A percentile compares a stretch with the other conserved stretches of the same genome.
These are phyloP conservation scores for Aspergillus texensis DNA, from an alignment of 2,329 filamentous ascomycete genomes.

Conservation along the genomic window DNA sequence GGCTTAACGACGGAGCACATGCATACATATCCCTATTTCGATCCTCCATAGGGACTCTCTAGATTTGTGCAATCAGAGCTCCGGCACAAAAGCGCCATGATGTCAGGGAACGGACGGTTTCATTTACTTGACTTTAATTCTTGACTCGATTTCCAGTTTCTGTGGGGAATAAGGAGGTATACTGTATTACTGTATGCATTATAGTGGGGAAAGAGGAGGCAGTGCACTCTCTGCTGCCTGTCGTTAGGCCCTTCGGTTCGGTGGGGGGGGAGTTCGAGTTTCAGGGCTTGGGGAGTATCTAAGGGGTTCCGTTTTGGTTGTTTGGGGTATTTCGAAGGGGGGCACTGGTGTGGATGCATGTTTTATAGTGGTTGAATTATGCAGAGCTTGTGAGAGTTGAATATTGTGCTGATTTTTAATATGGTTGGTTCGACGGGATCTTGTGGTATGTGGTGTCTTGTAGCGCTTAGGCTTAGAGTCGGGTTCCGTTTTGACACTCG, in stretches of 20 bases:
- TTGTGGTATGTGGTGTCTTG: background rate
- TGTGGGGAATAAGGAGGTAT: background rate
- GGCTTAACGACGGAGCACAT: background rate
- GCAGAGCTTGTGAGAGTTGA: background rate
- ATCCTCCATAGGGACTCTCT: background rate
- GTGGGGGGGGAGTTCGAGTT: background rate
- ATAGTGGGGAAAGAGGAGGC: background rate
- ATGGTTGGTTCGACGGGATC: too few relatives aligned
- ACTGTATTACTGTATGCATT: background rate
- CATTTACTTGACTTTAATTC: background rate
- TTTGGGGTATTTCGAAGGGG: background rate
- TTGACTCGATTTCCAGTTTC: background rate
- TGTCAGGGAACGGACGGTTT: background rate
- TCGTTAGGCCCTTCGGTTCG: background rate
- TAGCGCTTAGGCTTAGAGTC: background rate
- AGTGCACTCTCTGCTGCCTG: background rate
- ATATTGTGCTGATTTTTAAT: background rate
- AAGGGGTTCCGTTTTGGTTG: background rate
- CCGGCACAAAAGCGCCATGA: background rate
- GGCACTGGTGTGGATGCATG: background rate
- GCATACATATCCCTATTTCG: background rate
- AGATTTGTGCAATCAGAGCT: background rate
- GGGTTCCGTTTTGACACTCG: too few relatives aligned
- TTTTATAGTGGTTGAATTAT: background rate
- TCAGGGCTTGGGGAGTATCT: background rate